phyloP scores from a whole-genome alignment of 345 rosid genomes.

The Microcos paniculata region DNA sequence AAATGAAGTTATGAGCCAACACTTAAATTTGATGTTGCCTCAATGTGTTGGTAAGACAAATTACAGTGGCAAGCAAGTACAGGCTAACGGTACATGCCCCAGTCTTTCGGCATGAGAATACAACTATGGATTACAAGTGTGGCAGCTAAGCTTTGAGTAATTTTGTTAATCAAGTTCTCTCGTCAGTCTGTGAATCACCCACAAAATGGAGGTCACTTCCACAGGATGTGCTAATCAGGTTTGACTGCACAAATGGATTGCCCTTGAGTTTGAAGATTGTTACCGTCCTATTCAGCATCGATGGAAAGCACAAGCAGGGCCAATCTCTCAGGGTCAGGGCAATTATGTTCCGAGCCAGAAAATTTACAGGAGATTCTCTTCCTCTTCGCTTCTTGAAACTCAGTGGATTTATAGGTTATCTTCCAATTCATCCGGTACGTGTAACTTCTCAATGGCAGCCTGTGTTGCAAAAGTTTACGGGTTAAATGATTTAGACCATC shows the following conservation, averaged over 20 bases:
- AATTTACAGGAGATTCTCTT: constrained; percentile 17
- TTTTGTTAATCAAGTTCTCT: not conserved
- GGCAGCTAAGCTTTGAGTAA: constrained; percentile 14
- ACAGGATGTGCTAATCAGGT: constrained; percentile 16
- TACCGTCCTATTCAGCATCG: constrained; percentile 17
- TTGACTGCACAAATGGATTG: not conserved
- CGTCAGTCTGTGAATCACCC: constrained; percentile 23
- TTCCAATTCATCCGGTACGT: constrained; percentile 89
- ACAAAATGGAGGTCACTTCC: constrained; percentile 29
- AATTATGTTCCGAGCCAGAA: constrained; percentile 22
- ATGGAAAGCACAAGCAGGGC: constrained; percentile 54
- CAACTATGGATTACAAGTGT: constrained; percentile 25
- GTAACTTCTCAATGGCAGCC: constrained; percentile 98
- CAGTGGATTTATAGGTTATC: constrained; percentile 44
- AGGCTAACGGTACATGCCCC: constrained; percentile 16
- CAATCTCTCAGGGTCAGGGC: constrained; percentile 6
- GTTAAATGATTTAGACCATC: not conserved
- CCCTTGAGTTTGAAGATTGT: constrained; percentile 1
- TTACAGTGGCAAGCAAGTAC: constrained; percentile 17
- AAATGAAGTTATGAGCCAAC: not conserved
- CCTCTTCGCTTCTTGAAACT: not conserved
- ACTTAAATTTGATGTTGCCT: not conserved
- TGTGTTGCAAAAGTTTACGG: constrained; percentile 27
- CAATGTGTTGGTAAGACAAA: not conserved
- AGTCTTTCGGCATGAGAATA: not conserved